Conservation (phyloP, 768 basidiomycete genomes). For the Asterophora parasitica region DNA sequence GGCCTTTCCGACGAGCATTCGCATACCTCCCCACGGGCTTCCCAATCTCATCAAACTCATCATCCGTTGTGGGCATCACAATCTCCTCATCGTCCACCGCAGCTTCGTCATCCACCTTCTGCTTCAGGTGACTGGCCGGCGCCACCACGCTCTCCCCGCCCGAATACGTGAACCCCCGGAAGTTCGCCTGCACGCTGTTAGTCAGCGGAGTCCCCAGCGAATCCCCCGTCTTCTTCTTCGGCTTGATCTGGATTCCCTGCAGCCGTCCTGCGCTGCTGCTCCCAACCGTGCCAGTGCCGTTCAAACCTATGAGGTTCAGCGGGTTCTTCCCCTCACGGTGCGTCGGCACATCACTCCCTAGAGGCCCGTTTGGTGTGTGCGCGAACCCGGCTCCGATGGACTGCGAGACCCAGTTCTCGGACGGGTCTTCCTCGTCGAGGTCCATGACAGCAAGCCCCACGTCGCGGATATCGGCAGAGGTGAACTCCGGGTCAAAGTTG, state of each 20-base stretch:
- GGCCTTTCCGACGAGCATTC: conserved; percentile 44
- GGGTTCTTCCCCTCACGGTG: conserved; percentile 17
- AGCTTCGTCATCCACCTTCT: conserved; percentile 51
- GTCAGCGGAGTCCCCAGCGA: conserved; percentile 69
- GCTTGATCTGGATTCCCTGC: conserved; percentile 51
- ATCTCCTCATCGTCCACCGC: conserved; percentile 49
- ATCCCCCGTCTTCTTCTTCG: conserved; percentile 40
- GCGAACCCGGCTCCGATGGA: conserved; percentile 33
- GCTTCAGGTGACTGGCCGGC: conserved; percentile 34
- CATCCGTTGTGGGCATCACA: conserved; percentile 56
- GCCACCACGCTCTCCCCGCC: conserved; percentile 64
- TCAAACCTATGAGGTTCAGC: conserved; percentile 16
- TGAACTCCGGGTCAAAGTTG: conserved; percentile 99
- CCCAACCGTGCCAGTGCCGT: conserved; percentile 11
- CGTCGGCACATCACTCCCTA: conserved; percentile 49
- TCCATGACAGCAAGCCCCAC: conserved; percentile 54
- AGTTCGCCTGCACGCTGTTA: conserved; percentile 93
- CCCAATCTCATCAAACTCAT: conserved; percentile 67
- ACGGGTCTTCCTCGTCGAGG: conserved; percentile 61
- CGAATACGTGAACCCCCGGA: conserved; percentile 88
- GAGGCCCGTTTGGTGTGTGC: conserved; percentile 73
- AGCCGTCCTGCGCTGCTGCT: conserved; percentile 9
- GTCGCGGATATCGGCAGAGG: conserved; percentile 81
- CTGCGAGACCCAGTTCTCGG: conserved; percentile 62
- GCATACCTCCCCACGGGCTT: conserved; percentile 70